Conservation (phyloP, 257 asterid species). For the Nicotiana tabacum region DNA sequence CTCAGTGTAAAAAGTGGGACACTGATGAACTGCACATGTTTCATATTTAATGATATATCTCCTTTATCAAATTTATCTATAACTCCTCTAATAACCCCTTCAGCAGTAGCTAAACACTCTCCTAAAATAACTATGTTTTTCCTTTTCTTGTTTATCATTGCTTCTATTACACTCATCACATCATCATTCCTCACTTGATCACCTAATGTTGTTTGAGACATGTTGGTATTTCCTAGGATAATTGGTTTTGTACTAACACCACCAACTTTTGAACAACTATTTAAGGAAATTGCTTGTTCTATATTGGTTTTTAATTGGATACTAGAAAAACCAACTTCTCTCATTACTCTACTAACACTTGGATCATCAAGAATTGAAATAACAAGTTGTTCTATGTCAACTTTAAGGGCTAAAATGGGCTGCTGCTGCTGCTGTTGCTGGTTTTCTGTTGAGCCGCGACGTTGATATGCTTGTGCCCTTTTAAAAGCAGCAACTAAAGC, state of each 20-base stretch:
- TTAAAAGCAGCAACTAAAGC: conserved; percentile 87
- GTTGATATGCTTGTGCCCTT: conserved; percentile 90
- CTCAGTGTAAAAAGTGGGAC: conserved; percentile 63
- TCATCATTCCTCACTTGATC: conserved; percentile 31
- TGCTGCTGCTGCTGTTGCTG: conserved; percentile 25
- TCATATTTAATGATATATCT: conserved; percentile 50
- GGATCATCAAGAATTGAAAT: conserved; percentile 78
- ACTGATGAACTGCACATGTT: conserved; percentile 62
- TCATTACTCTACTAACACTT: conserved; percentile 84
- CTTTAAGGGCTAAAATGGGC: conserved; percentile 45
- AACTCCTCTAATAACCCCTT: conserved; percentile 49
- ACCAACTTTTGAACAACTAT: neutral
- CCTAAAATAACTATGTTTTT: conserved; percentile 53
- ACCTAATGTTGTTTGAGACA: conserved; percentile 9
- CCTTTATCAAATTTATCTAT: conserved; percentile 58
- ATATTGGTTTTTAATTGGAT: conserved; percentile 66
- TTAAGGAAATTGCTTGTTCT: conserved; percentile 43
- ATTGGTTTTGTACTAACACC: neutral
- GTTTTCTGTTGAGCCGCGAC: conserved; percentile 52
- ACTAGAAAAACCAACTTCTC: conserved; percentile 83
- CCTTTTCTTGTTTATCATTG: conserved; percentile 54
- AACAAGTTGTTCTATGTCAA: conserved; percentile 75
- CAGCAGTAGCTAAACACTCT: conserved; percentile 42
- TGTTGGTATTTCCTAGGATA: conserved; percentile 22
- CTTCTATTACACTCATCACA: conserved; percentile 46